Base-by-base conservation (phyloP, 2,329 filamentous ascomycete species). In the Aspergillus jensenii region DNA sequence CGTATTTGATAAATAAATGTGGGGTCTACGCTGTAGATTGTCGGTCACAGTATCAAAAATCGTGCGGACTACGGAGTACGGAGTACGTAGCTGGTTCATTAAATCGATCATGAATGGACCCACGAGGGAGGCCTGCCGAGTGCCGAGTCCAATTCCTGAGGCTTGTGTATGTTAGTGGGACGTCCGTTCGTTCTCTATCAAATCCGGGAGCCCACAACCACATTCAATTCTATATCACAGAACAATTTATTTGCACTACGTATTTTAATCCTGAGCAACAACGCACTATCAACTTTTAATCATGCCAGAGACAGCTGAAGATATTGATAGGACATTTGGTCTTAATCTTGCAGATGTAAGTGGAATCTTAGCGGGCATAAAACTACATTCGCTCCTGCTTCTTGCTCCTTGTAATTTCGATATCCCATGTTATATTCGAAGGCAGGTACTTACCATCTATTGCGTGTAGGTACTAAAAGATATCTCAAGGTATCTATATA, bases 401-500 rank as follows among this genome's bases (percentile, higher is more conserved):
- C 11, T 19, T 31, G 27, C 11, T 37, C 19, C n/a, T 54, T 39
- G 14, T 15, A 41, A 39, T 6, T 12, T 41, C 11, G n/a, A 19
- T 33, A 15, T 15, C 15, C 12, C 23, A 27, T 27, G 4, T 31
- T 31, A 37, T 37, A 37, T 37, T 12, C 12, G n/a, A 15, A 27
- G 14, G 17, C 44, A 23, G 17, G 15, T n/a, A 31, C 43, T 43
- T 17, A 46, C 39, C 11, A 45, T 31, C 27, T 12, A 43, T 33
- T 25, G 8, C 17, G 8, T 39, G 3, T 27, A 58, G 56, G 40
- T 55, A 23, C 37, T 58, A n/a, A 58, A 43, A 21, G 51, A 58
- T n/a, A 54, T 58, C 21, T 50, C 51, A 23, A 58, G 46, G 56
- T 58, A 58, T 35, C 23, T 40, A 46, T 2, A 23, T 31, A n/a